These are phyloP conservation scores for Madurella mycetomatis DNA, from an alignment of 2,329 filamentous ascomycete species.

Conservation along the genomic window DNA sequence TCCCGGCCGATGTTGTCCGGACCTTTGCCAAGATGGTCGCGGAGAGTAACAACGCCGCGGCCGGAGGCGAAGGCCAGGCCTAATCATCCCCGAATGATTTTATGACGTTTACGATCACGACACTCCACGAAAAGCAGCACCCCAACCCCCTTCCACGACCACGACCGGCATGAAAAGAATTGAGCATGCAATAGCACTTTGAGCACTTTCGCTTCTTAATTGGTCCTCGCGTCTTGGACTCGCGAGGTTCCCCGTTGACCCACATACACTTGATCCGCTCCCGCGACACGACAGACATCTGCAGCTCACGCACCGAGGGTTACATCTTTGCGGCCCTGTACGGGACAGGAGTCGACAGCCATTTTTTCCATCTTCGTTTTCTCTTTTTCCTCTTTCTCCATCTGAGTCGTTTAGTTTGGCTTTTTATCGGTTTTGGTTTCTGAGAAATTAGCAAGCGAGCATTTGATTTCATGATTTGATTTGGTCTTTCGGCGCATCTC, in stretches of 20 bases:
- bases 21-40: slow-evolving; percentile 90
- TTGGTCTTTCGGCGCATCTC: slow-evolving; percentile 25
- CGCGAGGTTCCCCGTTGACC: slow-evolving; percentile 14
- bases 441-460: slow-evolving; percentile 32
- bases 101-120: slow-evolving; percentile 24
- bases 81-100: slow-evolving; percentile 36
- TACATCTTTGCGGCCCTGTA: slow-evolving; percentile 21
- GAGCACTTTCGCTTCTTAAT: slow-evolving; percentile 12
- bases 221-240: slow-evolving; percentile 17
- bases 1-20: slow-evolving; percentile 84
- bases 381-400: slow-evolving; percentile 17
- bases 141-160: not conserved
- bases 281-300: slow-evolving; percentile 29
- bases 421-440: slow-evolving; percentile 8
- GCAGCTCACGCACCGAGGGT: slow-evolving; percentile 47
- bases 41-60: slow-evolving; percentile 53
- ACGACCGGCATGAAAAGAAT: slow-evolving; percentile 19
- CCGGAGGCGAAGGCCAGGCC: slow-evolving; percentile 40
- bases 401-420: not conserved
- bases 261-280: slow-evolving; percentile 31
- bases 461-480: slow-evolving; percentile 33
- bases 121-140: slow-evolving; percentile 6
- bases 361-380: slow-evolving; percentile 31
- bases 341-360: slow-evolving; percentile 24
- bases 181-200: slow-evolving; percentile 14